These are phyloP conservation scores for Rhododendron simsii DNA, from an alignment of 148 eudicot species.

Conservation along the genomic window DNA sequence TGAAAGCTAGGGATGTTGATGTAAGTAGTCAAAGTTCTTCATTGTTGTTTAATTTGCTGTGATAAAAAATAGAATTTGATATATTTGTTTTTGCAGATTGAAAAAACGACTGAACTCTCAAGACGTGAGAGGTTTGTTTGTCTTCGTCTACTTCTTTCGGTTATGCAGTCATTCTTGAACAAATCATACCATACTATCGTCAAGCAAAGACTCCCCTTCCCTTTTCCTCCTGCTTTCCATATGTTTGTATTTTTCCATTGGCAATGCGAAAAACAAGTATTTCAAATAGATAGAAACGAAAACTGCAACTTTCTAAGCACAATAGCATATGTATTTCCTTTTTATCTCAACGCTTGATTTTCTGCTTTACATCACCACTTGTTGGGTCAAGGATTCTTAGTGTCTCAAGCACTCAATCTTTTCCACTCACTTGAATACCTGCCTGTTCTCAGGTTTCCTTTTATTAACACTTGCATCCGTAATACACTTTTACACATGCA, in stretches of 20 bases:
- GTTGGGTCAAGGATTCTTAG: not conserved
- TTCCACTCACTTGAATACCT: too few species aligned
- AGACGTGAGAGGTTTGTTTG: slow-evolving; percentile 84
- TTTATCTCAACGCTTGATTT: not conserved
- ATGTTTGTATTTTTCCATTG: not conserved
- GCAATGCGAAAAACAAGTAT: not conserved
- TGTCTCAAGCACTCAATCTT: not conserved
- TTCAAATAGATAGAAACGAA: not conserved
- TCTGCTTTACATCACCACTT: not conserved
- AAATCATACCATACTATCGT: not conserved
- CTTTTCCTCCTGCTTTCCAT: not conserved
- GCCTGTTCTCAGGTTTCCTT: not conserved
- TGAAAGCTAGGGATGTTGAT: slow-evolving; percentile 82
- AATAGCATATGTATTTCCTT: not conserved
- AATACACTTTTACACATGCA: not conserved
- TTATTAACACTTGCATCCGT: not conserved
- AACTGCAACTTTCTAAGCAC: not conserved
- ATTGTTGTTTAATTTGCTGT: not conserved
- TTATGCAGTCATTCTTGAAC: not conserved
- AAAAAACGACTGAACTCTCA: slow-evolving; percentile 83
- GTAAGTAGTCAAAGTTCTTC: slow-evolving; percentile 36
- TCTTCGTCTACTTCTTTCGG: not conserved
- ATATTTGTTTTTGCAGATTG: slow-evolving; percentile 44
- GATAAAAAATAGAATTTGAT: not conserved
- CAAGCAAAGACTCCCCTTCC: not conserved